Base-by-base conservation (phyloP, 148 eudicot genomes). In the Amaranthus palmeri region DNA sequence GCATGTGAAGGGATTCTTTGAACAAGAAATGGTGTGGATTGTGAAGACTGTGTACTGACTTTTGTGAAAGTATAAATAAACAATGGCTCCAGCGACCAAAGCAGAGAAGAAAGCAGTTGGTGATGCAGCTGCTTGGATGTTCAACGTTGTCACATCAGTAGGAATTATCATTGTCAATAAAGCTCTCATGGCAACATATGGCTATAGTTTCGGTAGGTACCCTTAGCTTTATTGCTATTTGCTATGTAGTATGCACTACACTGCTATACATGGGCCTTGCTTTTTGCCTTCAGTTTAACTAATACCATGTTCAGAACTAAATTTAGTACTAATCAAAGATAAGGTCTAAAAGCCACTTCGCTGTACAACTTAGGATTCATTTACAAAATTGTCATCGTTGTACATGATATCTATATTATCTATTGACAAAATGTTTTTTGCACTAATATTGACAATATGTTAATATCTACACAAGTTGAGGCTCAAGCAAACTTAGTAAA, bases 111-210 rank as follows among this genome's bases (percentile, higher is more conserved):
- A 90, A 83, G 96, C 96, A 61, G 76, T 90, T 66, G 43, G 78
- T 44, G 96, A 90, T 82, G 90, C 88, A 61, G 90, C 87, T 69
- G 90, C 96, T 72, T 90, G 96, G 96, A 83, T 84, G 87, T 90
- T 90, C 87, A 90, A 90, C 79, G 90, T 90, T 13, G 90, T 90
- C 71, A 90, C 96, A 53, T 90, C 96, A 11, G 96, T 90, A 58
- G 96, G 96, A 73, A 87, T 90, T 73, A 90, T 90, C 55, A 87
- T 90, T 70, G 96, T 90, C 74, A 90, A 90, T 66, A 90, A 90
- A 80, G 90, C 96, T 63, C 76, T 90, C 59, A 90, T 90, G 96
- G 96, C 91, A 42, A 87, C 82, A 47, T 90, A 90, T 78, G 92
- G 90, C 62, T 90, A 84, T 81, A 87, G 83, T 67, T 90, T 90